Evolutionary conservation across 1,139 yeast genomes (phyloP).

Genomic region (Blastobotrys malaysiensis): DNA sequence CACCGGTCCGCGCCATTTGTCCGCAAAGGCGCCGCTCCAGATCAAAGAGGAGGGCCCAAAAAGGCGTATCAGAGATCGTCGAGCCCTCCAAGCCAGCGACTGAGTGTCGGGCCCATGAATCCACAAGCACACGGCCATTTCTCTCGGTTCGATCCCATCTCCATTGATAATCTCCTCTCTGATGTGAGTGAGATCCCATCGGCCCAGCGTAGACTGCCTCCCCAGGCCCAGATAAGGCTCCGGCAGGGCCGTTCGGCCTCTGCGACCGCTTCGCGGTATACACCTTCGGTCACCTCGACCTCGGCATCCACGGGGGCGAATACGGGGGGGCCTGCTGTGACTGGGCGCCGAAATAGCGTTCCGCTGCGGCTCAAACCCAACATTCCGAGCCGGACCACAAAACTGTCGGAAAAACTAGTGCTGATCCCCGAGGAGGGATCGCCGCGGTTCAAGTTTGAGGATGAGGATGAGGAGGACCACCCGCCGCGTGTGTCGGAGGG

Average conservation of each 20-base stretch:
- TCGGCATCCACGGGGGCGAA: too few species aligned
- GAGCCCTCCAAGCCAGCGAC: background rate
- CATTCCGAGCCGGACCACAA: constrained; percentile 80
- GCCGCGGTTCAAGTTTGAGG: constrained; percentile 22
- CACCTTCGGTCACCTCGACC: too few species aligned
- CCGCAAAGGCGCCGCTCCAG: constrained; percentile 6
- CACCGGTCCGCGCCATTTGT: constrained; percentile 77
- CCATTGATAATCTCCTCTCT: constrained; percentile 43
- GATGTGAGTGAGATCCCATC: constrained; percentile 84
- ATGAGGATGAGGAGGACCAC: constrained; percentile 19
- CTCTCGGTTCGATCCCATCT: constrained; percentile 24
- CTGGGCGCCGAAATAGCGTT: background rate
- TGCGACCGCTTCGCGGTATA: background rate
- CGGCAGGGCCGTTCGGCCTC: background rate
- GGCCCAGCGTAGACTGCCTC: constrained; percentile 47
- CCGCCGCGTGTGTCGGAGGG: constrained; percentile 21
- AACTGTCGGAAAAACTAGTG: constrained; percentile 78
- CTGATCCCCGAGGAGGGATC: constrained; percentile 65
- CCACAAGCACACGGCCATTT: constrained; percentile 7
- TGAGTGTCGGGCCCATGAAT: background rate
- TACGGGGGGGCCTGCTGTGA: background rate
- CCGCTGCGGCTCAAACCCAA: constrained; percentile 10
- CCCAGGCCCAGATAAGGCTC: background rate
- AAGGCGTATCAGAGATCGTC: background rate
- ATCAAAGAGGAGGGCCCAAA: constrained; percentile 10